phyloP scores from a whole-genome alignment of 345 rosid species.

The Eucalyptus microcorys region DNA sequence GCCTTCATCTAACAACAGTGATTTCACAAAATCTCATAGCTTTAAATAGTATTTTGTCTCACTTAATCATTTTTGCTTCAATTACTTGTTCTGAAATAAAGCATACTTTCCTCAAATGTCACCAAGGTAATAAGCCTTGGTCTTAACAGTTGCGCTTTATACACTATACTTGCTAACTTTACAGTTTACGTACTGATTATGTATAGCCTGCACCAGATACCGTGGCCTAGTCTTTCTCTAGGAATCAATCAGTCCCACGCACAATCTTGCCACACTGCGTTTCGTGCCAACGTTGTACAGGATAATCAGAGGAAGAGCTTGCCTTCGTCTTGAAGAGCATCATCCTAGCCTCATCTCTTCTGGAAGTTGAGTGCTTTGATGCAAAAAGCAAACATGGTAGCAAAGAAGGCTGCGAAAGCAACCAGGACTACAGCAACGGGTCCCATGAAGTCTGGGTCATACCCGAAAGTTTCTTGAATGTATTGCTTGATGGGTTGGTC shows the following conservation, averaged over 20 bases:
- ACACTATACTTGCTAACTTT: background rate
- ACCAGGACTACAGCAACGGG: slow-evolving; percentile 50
- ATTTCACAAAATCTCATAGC: too few relatives aligned
- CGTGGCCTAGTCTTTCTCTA: background rate
- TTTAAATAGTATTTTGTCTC: background rate
- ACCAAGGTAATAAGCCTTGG: background rate
- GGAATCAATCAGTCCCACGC: background rate
- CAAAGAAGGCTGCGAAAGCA: slow-evolving; percentile 52
- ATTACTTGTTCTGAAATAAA: background rate
- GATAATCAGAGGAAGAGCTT: background rate
- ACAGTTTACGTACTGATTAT: background rate
- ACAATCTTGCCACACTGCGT: background rate
- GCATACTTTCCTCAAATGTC: background rate
- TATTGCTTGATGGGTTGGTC: slow-evolving; percentile 29
- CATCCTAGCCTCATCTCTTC: slow-evolving; percentile 14
- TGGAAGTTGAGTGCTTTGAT: slow-evolving; percentile 82
- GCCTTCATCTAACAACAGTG: too few relatives aligned
- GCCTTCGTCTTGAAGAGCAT: background rate
- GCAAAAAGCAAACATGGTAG: slow-evolving; percentile 61
- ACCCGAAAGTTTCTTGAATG: slow-evolving; percentile 42
- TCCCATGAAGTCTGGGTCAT: slow-evolving; percentile 50
- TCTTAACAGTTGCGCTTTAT: background rate
- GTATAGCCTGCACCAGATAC: background rate
- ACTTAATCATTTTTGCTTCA: background rate
- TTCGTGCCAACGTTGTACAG: background rate